These are phyloP conservation scores for Leccinellum rugosiceps DNA, from an alignment of 768 basidiomycete genomes.

Conservation along the genomic window DNA sequence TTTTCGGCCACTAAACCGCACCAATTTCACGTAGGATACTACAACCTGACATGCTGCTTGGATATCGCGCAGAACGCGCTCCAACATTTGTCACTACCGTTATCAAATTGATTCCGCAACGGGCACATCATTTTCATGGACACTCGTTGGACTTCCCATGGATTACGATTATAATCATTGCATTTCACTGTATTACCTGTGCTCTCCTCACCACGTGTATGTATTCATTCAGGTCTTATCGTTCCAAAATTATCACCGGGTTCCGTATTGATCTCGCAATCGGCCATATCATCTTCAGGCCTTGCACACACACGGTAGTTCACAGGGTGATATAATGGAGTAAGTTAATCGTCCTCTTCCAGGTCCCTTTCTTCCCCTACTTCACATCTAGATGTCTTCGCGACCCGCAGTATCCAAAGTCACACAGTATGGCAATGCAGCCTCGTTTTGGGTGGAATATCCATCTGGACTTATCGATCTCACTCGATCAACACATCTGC, in stretches of 20 bases:
- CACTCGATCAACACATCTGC: slow-evolving; percentile 45
- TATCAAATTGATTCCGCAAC: slow-evolving; percentile 10
- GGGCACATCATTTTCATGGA: slow-evolving; percentile 20
- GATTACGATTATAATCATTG: slow-evolving; percentile 8
- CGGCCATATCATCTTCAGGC: neutral
- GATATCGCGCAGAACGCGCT: slow-evolving; percentile 12
- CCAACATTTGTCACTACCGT: slow-evolving; percentile 7
- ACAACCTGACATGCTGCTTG: slow-evolving; percentile 15
- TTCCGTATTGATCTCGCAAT: neutral
- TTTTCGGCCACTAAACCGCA: slow-evolving; percentile 5
- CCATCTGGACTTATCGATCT: slow-evolving; percentile 62
- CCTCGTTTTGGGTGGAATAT: slow-evolving; percentile 67
- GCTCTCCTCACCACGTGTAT: slow-evolving; percentile 4
- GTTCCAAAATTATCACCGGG: slow-evolving; percentile 7
- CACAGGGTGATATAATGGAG: slow-evolving; percentile 4
- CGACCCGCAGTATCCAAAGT: slow-evolving; percentile 44
- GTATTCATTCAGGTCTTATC: slow-evolving; percentile 11
- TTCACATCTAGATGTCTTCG: slow-evolving; percentile 35
- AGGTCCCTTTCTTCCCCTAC: neutral
- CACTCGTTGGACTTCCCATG: slow-evolving; percentile 11
- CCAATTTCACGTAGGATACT: neutral
- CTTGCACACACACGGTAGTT: neutral
- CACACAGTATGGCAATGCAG: slow-evolving; percentile 52
- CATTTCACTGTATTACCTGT: slow-evolving; percentile 1
- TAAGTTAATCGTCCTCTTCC: neutral